Evolutionary conservation across 768 basidiomycete species (phyloP), one percentile per base, ranked within the genome.

Genomic region (Sporobolomyces phaffii): DNA sequence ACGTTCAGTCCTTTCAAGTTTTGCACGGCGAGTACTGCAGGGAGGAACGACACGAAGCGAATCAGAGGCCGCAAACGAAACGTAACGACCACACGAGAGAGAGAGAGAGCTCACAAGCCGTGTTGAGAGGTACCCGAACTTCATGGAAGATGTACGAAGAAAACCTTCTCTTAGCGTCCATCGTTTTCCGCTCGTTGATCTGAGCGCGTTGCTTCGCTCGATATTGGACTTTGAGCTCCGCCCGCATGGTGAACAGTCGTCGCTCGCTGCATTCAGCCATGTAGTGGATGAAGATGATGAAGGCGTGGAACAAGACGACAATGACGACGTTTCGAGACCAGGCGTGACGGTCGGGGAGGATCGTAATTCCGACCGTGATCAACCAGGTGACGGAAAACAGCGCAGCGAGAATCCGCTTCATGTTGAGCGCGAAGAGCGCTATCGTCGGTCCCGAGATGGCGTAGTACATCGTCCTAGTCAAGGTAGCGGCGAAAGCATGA

Each of bases 1-100:
- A 84, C 83, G 11, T 87, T 84, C 1, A 85, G 84, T 1, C 89
- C 90, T 67, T 88, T 86, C 83, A 94, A 86, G 74, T 97, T 94
- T 79, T 96, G 92, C 22, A 93, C 87, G 1, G 92, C 90, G 53
- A 94, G 80, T 18, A 92, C 58, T 29, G 26, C 2, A 38, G 13
- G n/a, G 60, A n/a, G 29, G 33, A 29, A 14, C 34, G 38, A 36
- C 17, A 13, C n/a, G 10, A n/a, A 24, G 22, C 15, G 11, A 22
- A 36, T 22, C 14, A 54, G 34, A 11, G 50, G 57, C 65, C 52
- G 17, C 41, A 15, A 26, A 48, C 26, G 54, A n/a, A n/a, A n/a
- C n/a, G n/a, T n/a, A n/a, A n/a, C n/a, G n/a, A n/a, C 29, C 45
- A 13, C n/a, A 34, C 29, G 29, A 31, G 34, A 52, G 28, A 40